phyloP scores from a whole-genome alignment of 768 basidiomycete species.

The Phaeotremella fagi region DNA sequence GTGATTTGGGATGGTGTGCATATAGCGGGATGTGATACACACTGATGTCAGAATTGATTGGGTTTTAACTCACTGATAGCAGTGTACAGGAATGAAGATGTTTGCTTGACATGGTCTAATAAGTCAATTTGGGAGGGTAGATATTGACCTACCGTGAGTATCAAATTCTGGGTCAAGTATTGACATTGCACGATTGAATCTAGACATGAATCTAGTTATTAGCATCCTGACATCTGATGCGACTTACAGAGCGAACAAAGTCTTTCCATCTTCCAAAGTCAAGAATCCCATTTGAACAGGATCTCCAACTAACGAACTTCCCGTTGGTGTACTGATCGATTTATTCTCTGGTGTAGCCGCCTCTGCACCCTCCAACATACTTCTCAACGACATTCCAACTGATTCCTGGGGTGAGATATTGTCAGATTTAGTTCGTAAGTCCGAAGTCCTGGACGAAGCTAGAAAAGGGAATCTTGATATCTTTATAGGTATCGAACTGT shows the following conservation, averaged over 20 bases:
- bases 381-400: slow-evolving; percentile 13
- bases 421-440: neutral
- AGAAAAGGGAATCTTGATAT: slow-evolving; percentile 12
- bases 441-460: slow-evolving; percentile 8
- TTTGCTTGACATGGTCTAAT: slow-evolving; percentile 12
- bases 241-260: slow-evolving; percentile 25
- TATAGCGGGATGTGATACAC: slow-evolving; percentile 23
- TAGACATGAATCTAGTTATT: slow-evolving; percentile 16
- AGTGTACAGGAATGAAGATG: slow-evolving; percentile 24
- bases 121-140: neutral
- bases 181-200: slow-evolving; percentile 12
- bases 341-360: neutral
- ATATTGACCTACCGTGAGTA: slow-evolving; percentile 8
- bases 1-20: slow-evolving; percentile 11
- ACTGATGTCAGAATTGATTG: slow-evolving; percentile 1
- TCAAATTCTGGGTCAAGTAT: slow-evolving; percentile 18
- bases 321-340: neutral
- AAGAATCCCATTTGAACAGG: slow-evolving; percentile 21
- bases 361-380: slow-evolving; percentile 16
- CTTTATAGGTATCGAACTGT: neutral
- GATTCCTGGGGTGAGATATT: slow-evolving; percentile 1
- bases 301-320: slow-evolving; percentile 17
- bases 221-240: neutral
- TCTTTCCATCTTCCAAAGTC: slow-evolving; percentile 16
- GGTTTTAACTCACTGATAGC: slow-evolving; percentile 11